Evolutionary conservation across 345 rosid genomes (phyloP).

Genomic region (Pistacia integerrima): DNA sequence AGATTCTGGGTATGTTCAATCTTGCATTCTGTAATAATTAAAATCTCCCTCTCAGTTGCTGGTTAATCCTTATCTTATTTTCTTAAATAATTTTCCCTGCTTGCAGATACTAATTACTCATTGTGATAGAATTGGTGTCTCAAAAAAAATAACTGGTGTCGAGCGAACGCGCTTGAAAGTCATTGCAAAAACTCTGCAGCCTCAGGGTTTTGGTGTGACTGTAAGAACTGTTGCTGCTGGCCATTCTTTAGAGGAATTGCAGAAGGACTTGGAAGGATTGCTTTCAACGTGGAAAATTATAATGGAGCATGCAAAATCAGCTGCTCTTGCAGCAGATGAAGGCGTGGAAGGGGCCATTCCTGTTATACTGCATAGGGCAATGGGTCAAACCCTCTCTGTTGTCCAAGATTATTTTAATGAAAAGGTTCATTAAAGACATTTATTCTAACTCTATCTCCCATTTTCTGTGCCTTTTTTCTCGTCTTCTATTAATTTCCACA

Average conservation of each 20-base stretch:
- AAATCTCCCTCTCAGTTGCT: slow-evolving; percentile 3
- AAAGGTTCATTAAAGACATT: slow-evolving; percentile 44
- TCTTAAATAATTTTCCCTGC: slow-evolving; percentile 22
- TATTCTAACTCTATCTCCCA: slow-evolving; percentile 7
- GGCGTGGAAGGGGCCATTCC: slow-evolving; percentile 94
- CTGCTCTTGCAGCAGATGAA: slow-evolving; percentile 96
- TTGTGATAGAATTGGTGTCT: slow-evolving; percentile 74
- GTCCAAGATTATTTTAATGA: slow-evolving; percentile 93
- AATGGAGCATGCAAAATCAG: slow-evolving; percentile 83
- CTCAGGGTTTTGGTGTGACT: slow-evolving; percentile 86
- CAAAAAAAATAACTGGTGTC: slow-evolving; percentile 73
- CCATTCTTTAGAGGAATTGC: slow-evolving; percentile 81
- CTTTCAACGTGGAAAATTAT: slow-evolving; percentile 89
- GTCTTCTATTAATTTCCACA: not conserved
- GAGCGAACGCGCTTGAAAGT: slow-evolving; percentile 89
- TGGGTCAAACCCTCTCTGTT: slow-evolving; percentile 97
- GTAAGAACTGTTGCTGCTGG: slow-evolving; percentile 96
- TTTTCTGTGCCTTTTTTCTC: slow-evolving; percentile 7
- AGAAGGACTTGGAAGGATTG: slow-evolving; percentile 84
- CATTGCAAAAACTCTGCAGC: slow-evolving; percentile 91
- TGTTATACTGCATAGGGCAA: slow-evolving; percentile 83
- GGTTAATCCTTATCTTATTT: not conserved
- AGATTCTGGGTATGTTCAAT: slow-evolving; percentile 84
- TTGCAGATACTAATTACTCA: slow-evolving; percentile 69
- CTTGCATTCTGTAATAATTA: not conserved